Percentiles rank a stretch among this genome's conserved stretches.
phyloP scores from a whole-genome alignment of 257 asterid species.

The Solanum pinnatisectum region DNA sequence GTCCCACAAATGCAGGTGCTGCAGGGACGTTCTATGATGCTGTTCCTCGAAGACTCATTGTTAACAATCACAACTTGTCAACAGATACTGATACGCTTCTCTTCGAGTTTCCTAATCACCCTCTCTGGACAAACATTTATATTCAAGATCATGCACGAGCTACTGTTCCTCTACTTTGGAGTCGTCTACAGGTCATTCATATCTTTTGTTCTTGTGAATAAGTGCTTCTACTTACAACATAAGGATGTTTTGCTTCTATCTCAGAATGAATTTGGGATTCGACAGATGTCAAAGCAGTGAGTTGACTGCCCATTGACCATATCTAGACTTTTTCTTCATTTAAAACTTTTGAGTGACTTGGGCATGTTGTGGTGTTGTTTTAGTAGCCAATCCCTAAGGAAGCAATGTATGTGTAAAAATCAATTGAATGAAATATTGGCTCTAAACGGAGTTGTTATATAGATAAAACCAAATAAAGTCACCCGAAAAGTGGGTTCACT shows the following conservation, averaged over 20 bases:
- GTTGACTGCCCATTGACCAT: background rate
- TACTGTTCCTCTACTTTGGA: slow-evolving; percentile 74
- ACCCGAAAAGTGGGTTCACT: background rate
- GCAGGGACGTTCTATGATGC: slow-evolving; percentile 91
- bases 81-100: slow-evolving; percentile 78
- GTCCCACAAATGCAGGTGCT: slow-evolving; percentile 80
- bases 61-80: slow-evolving; percentile 63
- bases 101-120: slow-evolving; percentile 76
- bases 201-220: background rate
- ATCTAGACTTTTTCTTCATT: background rate
- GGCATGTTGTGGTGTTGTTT: background rate
- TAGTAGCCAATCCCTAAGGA: background rate
- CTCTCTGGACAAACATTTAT: slow-evolving; percentile 84
- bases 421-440: background rate
- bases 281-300: background rate
- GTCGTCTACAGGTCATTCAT: slow-evolving; percentile 75
- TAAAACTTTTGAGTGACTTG: background rate
- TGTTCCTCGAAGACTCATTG: slow-evolving; percentile 74
- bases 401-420: background rate
- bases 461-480: background rate
- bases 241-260: background rate
- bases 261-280: background rate
- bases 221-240: background rate
- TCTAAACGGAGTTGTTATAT: background rate
- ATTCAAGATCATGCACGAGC: slow-evolving; percentile 64